These are phyloP conservation scores for Argentina anserina DNA, from an alignment of 306 rosid genomes.

Conservation along the genomic window DNA sequence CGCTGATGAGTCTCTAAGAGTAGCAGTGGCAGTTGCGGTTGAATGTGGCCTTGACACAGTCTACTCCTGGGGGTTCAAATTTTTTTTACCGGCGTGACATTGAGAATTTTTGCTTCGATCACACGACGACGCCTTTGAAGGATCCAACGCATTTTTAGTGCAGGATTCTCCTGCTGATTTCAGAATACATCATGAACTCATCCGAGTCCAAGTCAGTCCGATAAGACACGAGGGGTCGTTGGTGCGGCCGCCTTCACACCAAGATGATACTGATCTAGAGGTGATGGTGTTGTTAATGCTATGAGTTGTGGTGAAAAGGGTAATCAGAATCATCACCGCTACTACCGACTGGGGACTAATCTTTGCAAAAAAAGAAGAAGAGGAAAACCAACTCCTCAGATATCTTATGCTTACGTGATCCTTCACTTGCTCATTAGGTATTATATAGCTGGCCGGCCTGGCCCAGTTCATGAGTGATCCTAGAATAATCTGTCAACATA, in stretches of 20 bases:
- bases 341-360: not conserved
- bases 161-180: not conserved
- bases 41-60: not conserved
- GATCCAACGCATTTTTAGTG: not conserved
- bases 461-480: not conserved
- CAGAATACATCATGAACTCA: slow-evolving; percentile 2
- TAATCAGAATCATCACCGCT: not conserved
- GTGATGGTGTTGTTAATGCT: not conserved
- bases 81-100: not conserved
- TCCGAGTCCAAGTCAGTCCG: not conserved
- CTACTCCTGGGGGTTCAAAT: not conserved
- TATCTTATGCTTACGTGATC: not conserved
- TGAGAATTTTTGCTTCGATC: not conserved
- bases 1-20: not conserved
- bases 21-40: not conserved
- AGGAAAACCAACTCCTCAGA: not conserved
- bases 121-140: not conserved
- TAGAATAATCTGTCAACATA: not conserved
- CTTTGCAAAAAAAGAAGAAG: not conserved
- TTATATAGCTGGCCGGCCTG: not conserved
- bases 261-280: not conserved
- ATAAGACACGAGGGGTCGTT: not conserved
- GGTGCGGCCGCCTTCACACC: not conserved
- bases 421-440: not conserved
- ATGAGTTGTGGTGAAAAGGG: not conserved